Evolutionary conservation across 169 alveolate species (phyloP), one percentile per base, ranked within the genome.

Genomic region (Eimeria tenella): DNA sequence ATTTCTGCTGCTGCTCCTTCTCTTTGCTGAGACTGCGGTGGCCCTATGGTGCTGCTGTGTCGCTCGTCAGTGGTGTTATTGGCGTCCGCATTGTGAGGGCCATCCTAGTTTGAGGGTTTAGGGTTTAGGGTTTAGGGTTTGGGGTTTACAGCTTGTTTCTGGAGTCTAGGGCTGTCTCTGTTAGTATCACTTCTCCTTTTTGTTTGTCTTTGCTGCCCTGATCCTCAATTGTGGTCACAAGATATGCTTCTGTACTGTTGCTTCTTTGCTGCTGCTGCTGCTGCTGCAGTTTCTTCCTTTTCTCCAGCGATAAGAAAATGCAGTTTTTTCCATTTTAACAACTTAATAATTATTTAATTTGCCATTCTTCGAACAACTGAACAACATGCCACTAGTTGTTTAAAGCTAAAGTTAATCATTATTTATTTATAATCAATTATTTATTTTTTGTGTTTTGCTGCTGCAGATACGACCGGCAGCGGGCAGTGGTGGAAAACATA

Each of bases 401-500:
- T n/a, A n/a, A n/a, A n/a, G n/a, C n/a, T n/a, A n/a, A n/a, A n/a
- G n/a, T 74, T 6, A 5, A 55, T 42, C 84, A 7, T 31, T 31
- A 31, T 31, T 31, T 73, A 8, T 42, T 95, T 98, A 13, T n/a
- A 13, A 3, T 23, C 55, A 53, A 2, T 31, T 49, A 58, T 86
- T 62, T 86, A 10, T 50, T 49, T 1, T 25, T 63, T 65, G 42
- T 31, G 21, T 73, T 53, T 31, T 15, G 42, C 42, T 31, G 42
- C 42, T 19, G 6, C 93, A 87, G 98, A 79, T 98, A 98, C 95
- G 98, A 98, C 81, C 98, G 98, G 21, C 96, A 97, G 93, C 95
- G 97, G 73, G 97, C 99, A 50, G 99, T 98, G 52, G 98, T 98
- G n/a, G 98, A 97, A 93, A 99, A 99, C 95, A 97, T 99, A 58